These are phyloP conservation scores for Paecilomyces sp. DNA, from an alignment of 2,329 filamentous ascomycete genomes.

Conservation along the genomic window DNA sequence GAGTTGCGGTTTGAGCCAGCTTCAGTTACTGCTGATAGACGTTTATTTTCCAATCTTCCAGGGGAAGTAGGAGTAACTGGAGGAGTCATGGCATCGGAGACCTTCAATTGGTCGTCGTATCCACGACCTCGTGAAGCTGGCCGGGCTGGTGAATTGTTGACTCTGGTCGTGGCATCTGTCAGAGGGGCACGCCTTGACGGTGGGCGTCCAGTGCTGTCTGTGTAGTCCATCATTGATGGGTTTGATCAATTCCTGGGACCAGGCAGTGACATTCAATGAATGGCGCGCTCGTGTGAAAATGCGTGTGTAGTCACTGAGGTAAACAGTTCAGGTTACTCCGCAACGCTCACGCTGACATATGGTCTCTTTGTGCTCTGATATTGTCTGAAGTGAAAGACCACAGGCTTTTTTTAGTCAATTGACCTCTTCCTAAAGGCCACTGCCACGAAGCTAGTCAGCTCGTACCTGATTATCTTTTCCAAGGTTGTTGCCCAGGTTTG, in stretches of 20 bases:
- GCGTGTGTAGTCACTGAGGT: not conserved
- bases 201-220: slow-evolving; percentile 3
- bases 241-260: not conserved
- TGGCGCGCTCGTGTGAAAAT: not conserved
- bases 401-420: not conserved
- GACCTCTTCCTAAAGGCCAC: not conserved
- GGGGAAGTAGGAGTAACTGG: slow-evolving; percentile 6
- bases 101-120: slow-evolving; percentile 10
- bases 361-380: not conserved
- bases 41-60: slow-evolving; percentile 38
- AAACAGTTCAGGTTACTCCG: not conserved
- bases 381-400: not conserved
- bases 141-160: slow-evolving; percentile 35
- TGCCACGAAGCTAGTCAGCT: not conserved
- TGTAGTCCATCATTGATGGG: slow-evolving; percentile 17
- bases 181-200: slow-evolving; percentile 32
- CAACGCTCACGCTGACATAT: not conserved
- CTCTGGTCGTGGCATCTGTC: slow-evolving; percentile 42
- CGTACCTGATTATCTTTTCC: not conserved
- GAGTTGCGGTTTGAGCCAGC: slow-evolving; percentile 45
- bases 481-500: not conserved
- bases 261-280: not conserved
- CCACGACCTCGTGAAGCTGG: slow-evolving; percentile 7
- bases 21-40: slow-evolving; percentile 46
- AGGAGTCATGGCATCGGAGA: slow-evolving; percentile 21